phyloP scores from a whole-genome alignment of 148 eudicot species.

The Rhododendron molle region DNA sequence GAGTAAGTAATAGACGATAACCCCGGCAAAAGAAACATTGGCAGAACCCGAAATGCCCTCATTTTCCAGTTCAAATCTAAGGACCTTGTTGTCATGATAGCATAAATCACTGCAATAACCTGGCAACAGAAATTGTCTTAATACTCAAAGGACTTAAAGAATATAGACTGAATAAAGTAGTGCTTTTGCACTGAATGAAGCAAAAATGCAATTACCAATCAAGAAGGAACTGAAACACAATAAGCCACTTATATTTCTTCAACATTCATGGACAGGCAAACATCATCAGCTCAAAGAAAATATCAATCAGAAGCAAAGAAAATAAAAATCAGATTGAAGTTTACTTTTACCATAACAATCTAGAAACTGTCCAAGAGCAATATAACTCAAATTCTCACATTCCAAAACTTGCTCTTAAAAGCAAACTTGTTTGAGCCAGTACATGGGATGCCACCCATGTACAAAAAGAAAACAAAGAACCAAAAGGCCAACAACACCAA shows the following conservation, averaged over 20 bases:
- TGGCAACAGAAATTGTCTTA: conserved; percentile 23
- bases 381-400: not conserved
- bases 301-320: not conserved
- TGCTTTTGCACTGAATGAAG: not conserved
- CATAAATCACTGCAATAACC: conserved; percentile 84
- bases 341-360: not conserved
- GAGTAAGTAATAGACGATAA: conserved; percentile 50
- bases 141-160: not conserved
- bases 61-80: conserved; percentile 65
- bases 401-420: not conserved
- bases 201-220: not conserved
- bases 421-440: not conserved
- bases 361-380: not conserved
- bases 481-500: not conserved
- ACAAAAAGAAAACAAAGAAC: not conserved
- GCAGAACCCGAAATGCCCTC: conserved; percentile 76
- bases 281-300: not conserved
- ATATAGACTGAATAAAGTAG: not conserved
- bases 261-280: not conserved
- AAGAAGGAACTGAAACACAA: not conserved
- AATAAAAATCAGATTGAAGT: not conserved
- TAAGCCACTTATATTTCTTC: not conserved
- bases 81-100: conserved; percentile 76
- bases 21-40: conserved; percentile 87
- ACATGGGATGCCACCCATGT: not conserved